These are phyloP conservation scores for Ascochyta lentis DNA, from an alignment of 2,329 filamentous ascomycete genomes.

Conservation along the genomic window DNA sequence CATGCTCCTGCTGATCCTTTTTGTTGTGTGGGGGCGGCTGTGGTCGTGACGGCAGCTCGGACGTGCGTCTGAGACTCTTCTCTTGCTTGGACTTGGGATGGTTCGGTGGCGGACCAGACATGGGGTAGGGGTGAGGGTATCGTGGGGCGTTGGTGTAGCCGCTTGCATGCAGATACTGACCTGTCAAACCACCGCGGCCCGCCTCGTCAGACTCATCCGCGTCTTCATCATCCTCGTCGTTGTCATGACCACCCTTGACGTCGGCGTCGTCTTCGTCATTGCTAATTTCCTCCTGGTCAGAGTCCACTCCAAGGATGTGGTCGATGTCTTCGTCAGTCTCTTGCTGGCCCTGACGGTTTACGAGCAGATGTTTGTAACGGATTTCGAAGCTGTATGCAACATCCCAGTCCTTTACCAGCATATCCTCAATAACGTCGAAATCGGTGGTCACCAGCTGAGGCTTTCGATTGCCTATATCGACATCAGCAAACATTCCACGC, in stretches of 20 bases:
- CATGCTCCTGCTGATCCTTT: constrained; percentile 3
- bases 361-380: constrained; percentile 41
- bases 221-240: constrained; percentile 6
- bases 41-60: not conserved
- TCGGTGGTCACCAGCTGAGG: constrained; percentile 42
- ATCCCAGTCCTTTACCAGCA: constrained; percentile 35
- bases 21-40: not conserved
- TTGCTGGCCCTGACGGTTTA: constrained; percentile 24
- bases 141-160: constrained; percentile 17
- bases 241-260: not conserved
- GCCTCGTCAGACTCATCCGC: constrained; percentile 10
- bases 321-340: constrained; percentile 33
- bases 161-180: constrained; percentile 9
- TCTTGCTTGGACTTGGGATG: constrained; percentile 9
- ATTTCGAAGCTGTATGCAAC: constrained; percentile 32
- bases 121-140: not conserved
- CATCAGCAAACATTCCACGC: not conserved
- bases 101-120: not conserved
- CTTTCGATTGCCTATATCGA: constrained; percentile 32
- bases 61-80: not conserved
- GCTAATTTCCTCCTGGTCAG: constrained; percentile 14
- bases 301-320: constrained; percentile 23
- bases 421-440: constrained; percentile 45
- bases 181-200: constrained; percentile 9
- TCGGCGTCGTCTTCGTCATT: constrained; percentile 9